A percentile compares a stretch with the other conserved stretches of the same genome.
phyloP scores from a whole-genome alignment of 306 rosid genomes.

The Inga oerstediana region DNA sequence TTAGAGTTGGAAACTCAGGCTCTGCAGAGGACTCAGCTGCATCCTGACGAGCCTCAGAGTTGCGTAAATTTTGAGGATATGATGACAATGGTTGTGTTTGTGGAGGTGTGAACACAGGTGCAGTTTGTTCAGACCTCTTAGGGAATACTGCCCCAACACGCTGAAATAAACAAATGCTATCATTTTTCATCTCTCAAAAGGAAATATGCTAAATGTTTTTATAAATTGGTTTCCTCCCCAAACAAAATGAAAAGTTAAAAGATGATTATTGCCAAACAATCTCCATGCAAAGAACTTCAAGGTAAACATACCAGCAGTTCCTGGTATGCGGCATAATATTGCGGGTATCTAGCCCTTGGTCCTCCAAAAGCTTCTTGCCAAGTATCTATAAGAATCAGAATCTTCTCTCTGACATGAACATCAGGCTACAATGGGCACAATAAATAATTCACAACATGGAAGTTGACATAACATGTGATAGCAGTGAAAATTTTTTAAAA shows the following conservation, averaged over 20 bases:
- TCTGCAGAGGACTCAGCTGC: conserved; percentile 72
- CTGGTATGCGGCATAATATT: conserved; percentile 91
- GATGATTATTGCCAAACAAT: conserved; percentile 9
- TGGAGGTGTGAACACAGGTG: conserved; percentile 91
- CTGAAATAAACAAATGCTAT: conserved; percentile 52
- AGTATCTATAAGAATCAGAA: conserved; percentile 82
- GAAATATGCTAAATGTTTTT: conserved; percentile 23
- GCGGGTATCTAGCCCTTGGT: conserved; percentile 97
- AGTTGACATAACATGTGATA: conserved; percentile 28
- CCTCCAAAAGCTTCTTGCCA: conserved; percentile 99
- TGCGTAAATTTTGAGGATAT: conserved; percentile 71
- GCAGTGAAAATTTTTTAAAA: conserved; percentile 35
- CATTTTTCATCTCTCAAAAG: neutral
- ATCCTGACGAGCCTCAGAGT: conserved; percentile 54
- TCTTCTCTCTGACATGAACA: conserved; percentile 85
- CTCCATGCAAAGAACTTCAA: neutral
- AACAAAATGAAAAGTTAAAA: neutral
- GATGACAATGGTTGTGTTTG: conserved; percentile 92
- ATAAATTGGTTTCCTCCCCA: conserved; percentile 1
- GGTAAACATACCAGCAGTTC: conserved; percentile 73
- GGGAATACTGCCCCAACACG: conserved; percentile 98
- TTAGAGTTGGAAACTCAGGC: conserved; percentile 87
- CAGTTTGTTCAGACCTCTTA: conserved; percentile 78
- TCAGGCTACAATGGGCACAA: conserved; percentile 76
- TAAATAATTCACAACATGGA: conserved; percentile 32